Percentiles rank a stretch among this genome's conserved stretches.
Evolutionary conservation across 306 rosid genomes (phyloP).

Genomic region (Corylus americana): DNA sequence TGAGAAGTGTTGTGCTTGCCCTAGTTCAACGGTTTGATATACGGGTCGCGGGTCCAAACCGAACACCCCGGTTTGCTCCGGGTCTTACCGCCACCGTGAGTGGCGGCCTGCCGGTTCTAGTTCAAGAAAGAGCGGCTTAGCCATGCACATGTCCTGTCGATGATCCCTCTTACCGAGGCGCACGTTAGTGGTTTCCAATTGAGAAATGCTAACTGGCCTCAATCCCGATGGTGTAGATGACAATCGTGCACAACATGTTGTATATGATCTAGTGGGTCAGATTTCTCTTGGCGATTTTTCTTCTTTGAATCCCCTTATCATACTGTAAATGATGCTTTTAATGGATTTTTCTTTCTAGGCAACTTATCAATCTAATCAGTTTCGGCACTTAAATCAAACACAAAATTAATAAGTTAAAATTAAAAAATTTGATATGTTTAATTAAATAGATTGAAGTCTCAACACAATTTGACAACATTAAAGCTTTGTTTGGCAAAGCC

Average conservation of each 20-base stretch:
- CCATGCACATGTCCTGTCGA: neutral
- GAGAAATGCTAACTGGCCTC: neutral
- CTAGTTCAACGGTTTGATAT: slow-evolving; percentile 51
- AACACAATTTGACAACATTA: too few species aligned
- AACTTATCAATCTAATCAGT: fast-evolving
- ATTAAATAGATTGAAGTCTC: too few species aligned
- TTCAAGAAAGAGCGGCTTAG: slow-evolving; percentile 37
- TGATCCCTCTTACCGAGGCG: neutral
- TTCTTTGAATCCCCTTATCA: neutral
- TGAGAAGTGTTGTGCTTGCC: slow-evolving; percentile 45
- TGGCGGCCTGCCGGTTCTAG: slow-evolving; percentile 69
- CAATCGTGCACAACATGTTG: neutral
- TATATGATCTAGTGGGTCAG: neutral
- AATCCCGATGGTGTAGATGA: neutral
- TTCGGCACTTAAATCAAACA: too few species aligned
- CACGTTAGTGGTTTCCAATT: neutral
- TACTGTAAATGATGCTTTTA: too few species aligned
- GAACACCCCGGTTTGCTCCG: slow-evolving; percentile 49
- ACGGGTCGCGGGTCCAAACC: slow-evolving; percentile 27
- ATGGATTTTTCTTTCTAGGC: neutral
- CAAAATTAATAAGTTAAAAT: too few species aligned
- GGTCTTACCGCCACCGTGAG: slow-evolving; percentile 71
- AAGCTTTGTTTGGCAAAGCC: too few species aligned
- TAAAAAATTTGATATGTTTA: too few species aligned
- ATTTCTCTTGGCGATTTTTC: neutral